Conservation (phyloP, 768 basidiomycete species). For the Macrolepiota fuliginosa region DNA sequence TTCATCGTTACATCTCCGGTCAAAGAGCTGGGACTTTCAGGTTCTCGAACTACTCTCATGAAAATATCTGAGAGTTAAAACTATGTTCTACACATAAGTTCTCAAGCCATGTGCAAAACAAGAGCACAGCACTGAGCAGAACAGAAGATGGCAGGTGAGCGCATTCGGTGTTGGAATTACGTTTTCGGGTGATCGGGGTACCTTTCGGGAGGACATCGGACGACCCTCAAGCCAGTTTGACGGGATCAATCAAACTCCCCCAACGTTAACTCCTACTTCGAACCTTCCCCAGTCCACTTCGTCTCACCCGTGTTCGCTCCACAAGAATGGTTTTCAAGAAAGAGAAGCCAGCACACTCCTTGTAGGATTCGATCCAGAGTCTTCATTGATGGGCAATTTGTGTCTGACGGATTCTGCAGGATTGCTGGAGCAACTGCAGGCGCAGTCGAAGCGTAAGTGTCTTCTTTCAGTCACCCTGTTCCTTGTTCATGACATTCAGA, state of each 20-base stretch:
- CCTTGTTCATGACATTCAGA: conserved; percentile 34
- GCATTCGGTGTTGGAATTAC: not conserved
- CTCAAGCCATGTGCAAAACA: too few relatives aligned
- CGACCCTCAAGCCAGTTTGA: not conserved
- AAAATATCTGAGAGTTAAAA: too few relatives aligned
- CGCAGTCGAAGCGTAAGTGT: conserved; percentile 83
- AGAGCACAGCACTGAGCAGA: too few relatives aligned
- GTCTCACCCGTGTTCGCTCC: not conserved
- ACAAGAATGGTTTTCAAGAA: conserved; percentile 42
- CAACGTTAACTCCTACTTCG: not conserved
- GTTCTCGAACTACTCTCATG: too few relatives aligned
- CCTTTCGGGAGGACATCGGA: conserved; percentile 1
- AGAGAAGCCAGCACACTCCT: conserved; percentile 82
- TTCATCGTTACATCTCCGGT: too few relatives aligned
- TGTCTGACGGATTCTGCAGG: conserved; percentile 22
- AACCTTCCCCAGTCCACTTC: not conserved
- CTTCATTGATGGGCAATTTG: not conserved
- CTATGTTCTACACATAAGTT: too few relatives aligned
- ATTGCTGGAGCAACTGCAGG: conserved; percentile 92
- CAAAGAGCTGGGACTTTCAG: too few relatives aligned
- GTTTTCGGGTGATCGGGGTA: conserved; percentile 1
- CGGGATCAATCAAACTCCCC: not conserved
- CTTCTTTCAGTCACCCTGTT: not conserved
- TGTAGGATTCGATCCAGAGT: conserved; percentile 36
- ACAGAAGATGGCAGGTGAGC: not conserved